A percentile compares a stretch with the other conserved stretches of the same genome.
phyloP scores from a whole-genome alignment of 352 stramenopile genomes.

The Globisporangium heterothallicum region DNA sequence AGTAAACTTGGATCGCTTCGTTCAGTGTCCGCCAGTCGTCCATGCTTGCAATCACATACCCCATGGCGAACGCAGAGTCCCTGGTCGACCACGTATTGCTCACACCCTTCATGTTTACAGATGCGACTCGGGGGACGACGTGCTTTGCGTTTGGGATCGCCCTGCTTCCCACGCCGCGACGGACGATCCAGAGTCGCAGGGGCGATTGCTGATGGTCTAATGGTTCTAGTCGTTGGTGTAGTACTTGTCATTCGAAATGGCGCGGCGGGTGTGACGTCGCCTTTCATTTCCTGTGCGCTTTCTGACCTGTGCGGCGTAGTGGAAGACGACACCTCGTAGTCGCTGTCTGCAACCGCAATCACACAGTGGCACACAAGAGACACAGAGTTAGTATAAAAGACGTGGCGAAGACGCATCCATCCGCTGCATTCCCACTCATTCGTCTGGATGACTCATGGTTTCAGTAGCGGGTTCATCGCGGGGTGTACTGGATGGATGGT shows the following conservation, averaged over 20 bases:
- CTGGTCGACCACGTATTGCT: conserved; percentile 77
- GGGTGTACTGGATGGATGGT: no score
- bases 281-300: conserved; percentile 2
- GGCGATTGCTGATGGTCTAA: no score
- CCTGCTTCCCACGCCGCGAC: conserved; percentile 17
- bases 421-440: background rate
- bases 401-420: background rate
- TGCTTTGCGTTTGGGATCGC: conserved; percentile 46
- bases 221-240: no score
- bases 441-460: conserved; percentile 1
- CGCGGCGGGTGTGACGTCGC: background rate
- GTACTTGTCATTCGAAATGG: no score
- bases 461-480: conserved; percentile 9
- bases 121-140: conserved; percentile 52
- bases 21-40: no score
- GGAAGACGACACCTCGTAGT: conserved; percentile 12
- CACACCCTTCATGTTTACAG: conserved; percentile 66
- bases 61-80: conserved; percentile 71
- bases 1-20: no score
- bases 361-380: conserved; percentile 4
- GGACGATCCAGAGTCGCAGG: background rate
- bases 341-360: conserved; percentile 9
- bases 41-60: conserved; percentile 24
- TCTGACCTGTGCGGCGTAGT: background rate
- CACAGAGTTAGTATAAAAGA: background rate